Evolutionary conservation across 441 rosid genomes (phyloP).

Genomic region (Gossypium gossypioides): DNA sequence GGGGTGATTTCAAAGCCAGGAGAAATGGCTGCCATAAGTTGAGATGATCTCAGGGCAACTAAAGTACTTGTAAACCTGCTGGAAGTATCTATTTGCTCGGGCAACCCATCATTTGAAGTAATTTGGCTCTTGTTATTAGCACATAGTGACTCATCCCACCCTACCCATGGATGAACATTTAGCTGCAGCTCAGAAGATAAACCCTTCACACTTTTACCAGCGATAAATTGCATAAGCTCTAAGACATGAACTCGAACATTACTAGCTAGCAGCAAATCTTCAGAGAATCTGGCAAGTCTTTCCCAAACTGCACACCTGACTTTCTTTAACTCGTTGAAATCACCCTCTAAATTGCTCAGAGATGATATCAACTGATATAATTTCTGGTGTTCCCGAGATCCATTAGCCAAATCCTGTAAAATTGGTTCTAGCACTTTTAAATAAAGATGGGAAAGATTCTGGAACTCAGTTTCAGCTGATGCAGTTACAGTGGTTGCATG

Average conservation of each 20-base stretch:
- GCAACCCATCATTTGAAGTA: slow-evolving; percentile 26
- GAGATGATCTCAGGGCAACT: slow-evolving; percentile 86
- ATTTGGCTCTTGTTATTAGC: slow-evolving; percentile 36
- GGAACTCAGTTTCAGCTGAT: slow-evolving; percentile 23
- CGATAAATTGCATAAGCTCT: slow-evolving; percentile 74
- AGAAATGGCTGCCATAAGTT: slow-evolving; percentile 56
- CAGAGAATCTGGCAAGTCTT: slow-evolving; percentile 60
- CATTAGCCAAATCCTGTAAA: slow-evolving; percentile 47
- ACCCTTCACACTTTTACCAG: slow-evolving; percentile 53
- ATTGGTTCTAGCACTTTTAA: slow-evolving; percentile 56
- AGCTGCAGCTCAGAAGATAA: slow-evolving; percentile 48
- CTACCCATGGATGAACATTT: slow-evolving; percentile 68
- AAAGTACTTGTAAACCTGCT: slow-evolving; percentile 66
- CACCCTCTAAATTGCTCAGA: slow-evolving; percentile 71
- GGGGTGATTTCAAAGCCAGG: slow-evolving; percentile 60
- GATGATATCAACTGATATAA: slow-evolving; percentile 64
- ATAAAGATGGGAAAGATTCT: slow-evolving; percentile 54
- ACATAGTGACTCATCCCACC: slow-evolving; percentile 56
- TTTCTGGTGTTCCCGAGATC: slow-evolving; percentile 38
- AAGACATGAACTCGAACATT: slow-evolving; percentile 67
- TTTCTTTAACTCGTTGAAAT: slow-evolving; percentile 52
- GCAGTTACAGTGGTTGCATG: slow-evolving; percentile 18
- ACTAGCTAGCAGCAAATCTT: slow-evolving; percentile 68
- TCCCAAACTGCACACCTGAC: slow-evolving; percentile 75
- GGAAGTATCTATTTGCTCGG: slow-evolving; percentile 46